Evolutionary conservation across 2,329 filamentous ascomycete genomes (phyloP).

Genomic region (Trichothecium sympodiale): DNA sequence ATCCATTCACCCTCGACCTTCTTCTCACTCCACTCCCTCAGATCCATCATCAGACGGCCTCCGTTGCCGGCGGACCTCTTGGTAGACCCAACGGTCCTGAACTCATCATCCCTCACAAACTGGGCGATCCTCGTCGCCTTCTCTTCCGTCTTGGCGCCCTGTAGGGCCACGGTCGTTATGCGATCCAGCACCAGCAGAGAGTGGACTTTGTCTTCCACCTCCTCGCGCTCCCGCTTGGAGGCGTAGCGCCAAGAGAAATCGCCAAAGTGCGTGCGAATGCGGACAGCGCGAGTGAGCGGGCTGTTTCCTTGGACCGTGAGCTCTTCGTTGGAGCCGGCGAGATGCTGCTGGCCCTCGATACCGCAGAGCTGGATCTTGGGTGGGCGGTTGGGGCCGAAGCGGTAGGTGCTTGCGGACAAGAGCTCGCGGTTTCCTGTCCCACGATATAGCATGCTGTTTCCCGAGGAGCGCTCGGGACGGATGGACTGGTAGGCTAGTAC

Average conservation of each 20-base stretch:
- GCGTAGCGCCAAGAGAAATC: slow-evolving; percentile 47
- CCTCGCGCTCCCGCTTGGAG: slow-evolving; percentile 31
- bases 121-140: slow-evolving; percentile 25
- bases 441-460: slow-evolving; percentile 34
- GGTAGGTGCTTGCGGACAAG: slow-evolving; percentile 43
- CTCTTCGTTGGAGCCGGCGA: slow-evolving; percentile 11
- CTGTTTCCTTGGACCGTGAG: slow-evolving; percentile 19
- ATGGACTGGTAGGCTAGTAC: slow-evolving; percentile 38
- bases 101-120: slow-evolving; percentile 27
- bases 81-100: slow-evolving; percentile 27
- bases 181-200: slow-evolving; percentile 38
- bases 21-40: slow-evolving; percentile 22
- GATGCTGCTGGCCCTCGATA: neutral
- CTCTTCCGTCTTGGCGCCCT: slow-evolving; percentile 17
- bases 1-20: slow-evolving; percentile 24
- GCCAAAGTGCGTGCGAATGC: slow-evolving; percentile 35
- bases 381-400: slow-evolving; percentile 41
- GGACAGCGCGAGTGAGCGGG: slow-evolving; percentile 33
- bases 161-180: slow-evolving; percentile 21
- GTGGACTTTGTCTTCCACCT: slow-evolving; percentile 20
- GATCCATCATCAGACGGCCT: slow-evolving; percentile 33
- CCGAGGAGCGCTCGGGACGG: slow-evolving; percentile 33
- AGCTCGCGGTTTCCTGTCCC: slow-evolving; percentile 16
- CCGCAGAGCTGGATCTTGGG: slow-evolving; percentile 29
- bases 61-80: slow-evolving; percentile 35